phyloP scores from a whole-genome alignment of 768 basidiomycete genomes.

The Kwoniella heveanensis region DNA sequence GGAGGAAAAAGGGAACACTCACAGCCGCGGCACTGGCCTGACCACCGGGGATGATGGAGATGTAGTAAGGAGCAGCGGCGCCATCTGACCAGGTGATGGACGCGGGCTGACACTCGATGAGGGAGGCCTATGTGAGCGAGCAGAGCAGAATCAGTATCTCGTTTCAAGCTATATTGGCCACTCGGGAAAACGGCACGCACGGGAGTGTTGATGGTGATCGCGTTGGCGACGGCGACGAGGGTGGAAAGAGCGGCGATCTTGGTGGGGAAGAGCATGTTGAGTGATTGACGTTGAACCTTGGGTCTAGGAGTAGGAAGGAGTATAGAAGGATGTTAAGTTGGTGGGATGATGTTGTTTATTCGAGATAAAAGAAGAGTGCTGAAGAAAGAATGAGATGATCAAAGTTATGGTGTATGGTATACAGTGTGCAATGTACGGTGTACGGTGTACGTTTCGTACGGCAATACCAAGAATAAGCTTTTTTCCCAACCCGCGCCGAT shows the following conservation, averaged over 20 bases:
- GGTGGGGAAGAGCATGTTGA: conserved; percentile 27
- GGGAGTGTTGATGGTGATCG: conserved; percentile 34
- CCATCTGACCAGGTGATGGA: conserved; percentile 31
- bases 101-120: conserved; percentile 45
- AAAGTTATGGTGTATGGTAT: no score
- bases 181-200: conserved; percentile 20
- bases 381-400: neutral
- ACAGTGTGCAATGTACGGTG: no score
- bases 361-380: neutral
- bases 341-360: neutral
- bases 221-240: conserved; percentile 26
- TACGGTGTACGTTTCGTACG: no score
- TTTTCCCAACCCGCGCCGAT: neutral
- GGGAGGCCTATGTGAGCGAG: conserved; percentile 29
- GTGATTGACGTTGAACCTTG: no score
- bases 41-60: conserved; percentile 41
- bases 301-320: neutral
- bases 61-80: conserved; percentile 33
- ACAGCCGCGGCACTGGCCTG: conserved; percentile 35
- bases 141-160: neutral
- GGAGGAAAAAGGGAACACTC: no score
- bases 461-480: neutral
- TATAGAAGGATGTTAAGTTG: neutral
- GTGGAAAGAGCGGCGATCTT: conserved; percentile 32
- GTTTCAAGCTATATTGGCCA: neutral